Conservation (phyloP, 805 yeast genomes). For the Nakazawaea ambrosiae region DNA sequence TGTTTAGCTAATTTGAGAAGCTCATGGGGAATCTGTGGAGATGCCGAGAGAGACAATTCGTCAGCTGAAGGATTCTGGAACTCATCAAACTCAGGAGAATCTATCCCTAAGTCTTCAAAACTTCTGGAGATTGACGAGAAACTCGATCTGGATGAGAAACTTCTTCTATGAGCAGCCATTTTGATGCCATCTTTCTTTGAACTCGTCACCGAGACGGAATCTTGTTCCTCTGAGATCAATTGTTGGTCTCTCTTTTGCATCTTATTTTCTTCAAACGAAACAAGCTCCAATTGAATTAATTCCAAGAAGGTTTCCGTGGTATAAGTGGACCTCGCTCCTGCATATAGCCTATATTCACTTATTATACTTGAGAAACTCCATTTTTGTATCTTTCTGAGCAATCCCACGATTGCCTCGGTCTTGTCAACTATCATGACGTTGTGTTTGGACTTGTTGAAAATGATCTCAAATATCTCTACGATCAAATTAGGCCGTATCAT, state of each 20-base stretch:
- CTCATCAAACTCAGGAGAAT: conserved; percentile 3
- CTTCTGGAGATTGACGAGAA: conserved; percentile 1
- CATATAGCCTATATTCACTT: conserved; percentile 75
- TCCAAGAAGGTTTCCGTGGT: conserved; percentile 80
- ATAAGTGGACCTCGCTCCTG: conserved; percentile 69
- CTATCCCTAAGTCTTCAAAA: conserved; percentile 4
- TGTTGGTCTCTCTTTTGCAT: conserved; percentile 13
- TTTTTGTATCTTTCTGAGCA: conserved; percentile 74
- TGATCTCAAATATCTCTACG: conserved; percentile 54
- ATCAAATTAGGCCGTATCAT: conserved; percentile 60
- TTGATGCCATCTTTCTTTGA: conserved; percentile 9
- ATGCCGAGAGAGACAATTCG: conserved; percentile 47
- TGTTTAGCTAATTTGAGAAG: conserved; percentile 48
- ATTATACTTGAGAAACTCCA: conserved; percentile 85
- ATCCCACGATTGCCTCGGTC: conserved; percentile 72
- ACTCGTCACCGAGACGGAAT: conserved; percentile 9
- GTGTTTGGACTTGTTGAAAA: conserved; percentile 57
- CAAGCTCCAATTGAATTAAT: conserved; percentile 49
- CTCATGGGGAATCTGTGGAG: conserved; percentile 65
- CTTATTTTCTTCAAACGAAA: conserved; percentile 28
- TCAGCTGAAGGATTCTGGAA: conserved; percentile 16
- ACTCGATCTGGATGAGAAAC: conserved; percentile 3
- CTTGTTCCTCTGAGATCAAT: conserved; percentile 12
- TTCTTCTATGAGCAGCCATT: conserved; percentile 7
- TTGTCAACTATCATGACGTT: conserved; percentile 74